phyloP scores from a whole-genome alignment of 1,284 basidiomycete species.

The Phellopilus nigrolimitatus region DNA sequence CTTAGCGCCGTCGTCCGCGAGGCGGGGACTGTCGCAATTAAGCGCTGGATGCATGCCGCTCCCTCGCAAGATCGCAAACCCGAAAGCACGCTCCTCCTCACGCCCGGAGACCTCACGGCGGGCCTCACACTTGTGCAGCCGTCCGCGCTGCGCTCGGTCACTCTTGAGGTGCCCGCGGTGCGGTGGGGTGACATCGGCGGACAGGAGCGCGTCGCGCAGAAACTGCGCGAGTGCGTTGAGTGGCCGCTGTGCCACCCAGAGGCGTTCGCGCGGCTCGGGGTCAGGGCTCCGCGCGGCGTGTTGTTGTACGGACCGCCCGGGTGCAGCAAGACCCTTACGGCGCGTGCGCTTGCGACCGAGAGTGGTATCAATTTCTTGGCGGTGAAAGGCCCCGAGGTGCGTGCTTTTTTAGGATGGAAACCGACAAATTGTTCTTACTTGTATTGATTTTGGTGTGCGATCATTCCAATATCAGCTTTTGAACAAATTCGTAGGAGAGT shows the following conservation, averaged over 20 bases:
- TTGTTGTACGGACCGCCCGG: constrained; percentile 96
- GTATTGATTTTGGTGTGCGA: too few relatives aligned
- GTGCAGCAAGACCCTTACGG: constrained; percentile 95
- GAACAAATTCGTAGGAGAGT: constrained; percentile 98
- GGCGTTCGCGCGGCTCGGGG: constrained; percentile 83
- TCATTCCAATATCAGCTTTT: constrained; percentile 54
- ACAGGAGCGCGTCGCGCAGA: constrained; percentile 73
- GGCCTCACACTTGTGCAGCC: constrained; percentile 82
- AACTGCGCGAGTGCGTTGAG: constrained; percentile 84
- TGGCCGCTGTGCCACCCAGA: constrained; percentile 91
- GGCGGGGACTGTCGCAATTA: constrained; percentile 88
- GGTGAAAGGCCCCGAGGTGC: constrained; percentile 95
- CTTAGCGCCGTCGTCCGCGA: constrained; percentile 89
- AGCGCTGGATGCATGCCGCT: constrained; percentile 58
- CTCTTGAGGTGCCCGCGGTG: constrained; percentile 81
- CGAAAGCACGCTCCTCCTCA: constrained; percentile 42
- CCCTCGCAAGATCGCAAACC: constrained; percentile 18
- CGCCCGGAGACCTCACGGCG: constrained; percentile 59
- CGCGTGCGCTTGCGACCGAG: constrained; percentile 91
- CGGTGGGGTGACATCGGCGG: constrained; percentile 90
- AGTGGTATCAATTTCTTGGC: constrained; percentile 96
- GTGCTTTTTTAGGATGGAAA: too few relatives aligned
- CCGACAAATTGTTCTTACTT: constrained; percentile 8
- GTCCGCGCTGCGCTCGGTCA: constrained; percentile 91
- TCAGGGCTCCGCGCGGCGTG: constrained; percentile 85